Conservation (phyloP, 257 asterid genomes). For the Jacaranda mimosifolia region DNA sequence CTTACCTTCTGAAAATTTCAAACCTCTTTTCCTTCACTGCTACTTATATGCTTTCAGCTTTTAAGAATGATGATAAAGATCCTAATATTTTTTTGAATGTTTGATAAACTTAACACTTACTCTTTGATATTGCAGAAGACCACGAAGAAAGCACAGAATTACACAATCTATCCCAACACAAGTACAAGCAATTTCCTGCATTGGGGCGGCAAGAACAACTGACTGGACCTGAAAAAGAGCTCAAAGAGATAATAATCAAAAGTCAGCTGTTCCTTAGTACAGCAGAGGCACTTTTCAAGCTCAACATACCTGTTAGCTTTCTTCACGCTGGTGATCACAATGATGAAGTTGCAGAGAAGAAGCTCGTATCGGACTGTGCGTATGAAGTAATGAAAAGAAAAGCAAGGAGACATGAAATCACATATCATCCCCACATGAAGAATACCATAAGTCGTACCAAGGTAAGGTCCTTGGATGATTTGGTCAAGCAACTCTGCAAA, state of each 20-base stretch:
- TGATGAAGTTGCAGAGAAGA: slow-evolving; percentile 46
- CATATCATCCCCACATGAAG: slow-evolving; percentile 47
- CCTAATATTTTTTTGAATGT: neutral
- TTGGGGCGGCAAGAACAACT: slow-evolving; percentile 47
- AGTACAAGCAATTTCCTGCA: slow-evolving; percentile 27
- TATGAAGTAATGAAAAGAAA: slow-evolving; percentile 80
- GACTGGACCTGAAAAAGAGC: slow-evolving; percentile 75
- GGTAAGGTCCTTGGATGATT: slow-evolving; percentile 63
- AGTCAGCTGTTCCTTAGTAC: slow-evolving; percentile 72
- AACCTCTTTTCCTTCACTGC: neutral
- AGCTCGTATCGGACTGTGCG: slow-evolving; percentile 68
- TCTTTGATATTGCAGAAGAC: slow-evolving; percentile 37
- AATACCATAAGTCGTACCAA: slow-evolving; percentile 31
- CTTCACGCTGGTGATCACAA: slow-evolving; percentile 61
- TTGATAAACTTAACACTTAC: slow-evolving; percentile 10
- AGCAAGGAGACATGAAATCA: slow-evolving; percentile 65
- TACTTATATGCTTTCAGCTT: neutral
- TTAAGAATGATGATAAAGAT: neutral
- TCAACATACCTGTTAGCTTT: slow-evolving; percentile 71
- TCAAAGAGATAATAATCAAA: slow-evolving; percentile 70
- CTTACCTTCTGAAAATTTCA: neutral
- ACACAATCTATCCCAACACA: slow-evolving; percentile 17
- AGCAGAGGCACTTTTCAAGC: slow-evolving; percentile 89
- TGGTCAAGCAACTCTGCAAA: slow-evolving; percentile 71
- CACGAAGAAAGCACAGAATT: slow-evolving; percentile 37